Evolutionary conservation across 2,329 filamentous ascomycete genomes (phyloP).

Genomic region (Colletotrichum gigasporum): DNA sequence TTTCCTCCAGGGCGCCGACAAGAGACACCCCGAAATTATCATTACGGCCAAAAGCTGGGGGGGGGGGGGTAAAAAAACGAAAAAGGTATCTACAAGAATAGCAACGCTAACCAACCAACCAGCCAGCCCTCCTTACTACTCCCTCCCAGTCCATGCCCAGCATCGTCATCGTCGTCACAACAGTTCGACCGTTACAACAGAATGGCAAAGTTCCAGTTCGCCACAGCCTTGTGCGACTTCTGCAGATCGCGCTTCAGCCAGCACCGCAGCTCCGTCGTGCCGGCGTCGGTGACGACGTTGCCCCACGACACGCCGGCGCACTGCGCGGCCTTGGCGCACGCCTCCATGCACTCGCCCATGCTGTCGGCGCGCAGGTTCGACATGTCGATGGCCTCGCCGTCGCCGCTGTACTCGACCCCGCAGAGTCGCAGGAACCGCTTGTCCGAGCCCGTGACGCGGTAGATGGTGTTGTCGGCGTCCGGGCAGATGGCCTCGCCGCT

Average conservation of each 20-base stretch:
- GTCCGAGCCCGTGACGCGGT: constrained; percentile 49
- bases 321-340: constrained; percentile 49
- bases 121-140: background rate
- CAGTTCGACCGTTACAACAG: constrained; percentile 38
- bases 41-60: background rate
- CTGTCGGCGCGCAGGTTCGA: constrained; percentile 46
- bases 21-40: constrained; percentile 12
- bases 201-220: constrained; percentile 55
- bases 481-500: constrained; percentile 48
- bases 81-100: background rate
- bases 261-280: constrained; percentile 48
- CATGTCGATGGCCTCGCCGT: constrained; percentile 44
- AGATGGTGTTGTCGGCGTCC: constrained; percentile 54
- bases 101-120: background rate
- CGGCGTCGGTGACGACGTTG: constrained; percentile 49
- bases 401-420: constrained; percentile 55
- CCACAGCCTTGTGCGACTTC: constrained; percentile 40
- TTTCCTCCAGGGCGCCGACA: no score
- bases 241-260: constrained; percentile 53
- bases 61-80: no score
- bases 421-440: constrained; percentile 55
- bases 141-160: no score
- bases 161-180: no score
- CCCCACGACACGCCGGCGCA: constrained; percentile 58
- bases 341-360: constrained; percentile 55